These are phyloP conservation scores for Cladophialophora exuberans DNA, from an alignment of 2,329 filamentous ascomycete species.

Conservation along the genomic window DNA sequence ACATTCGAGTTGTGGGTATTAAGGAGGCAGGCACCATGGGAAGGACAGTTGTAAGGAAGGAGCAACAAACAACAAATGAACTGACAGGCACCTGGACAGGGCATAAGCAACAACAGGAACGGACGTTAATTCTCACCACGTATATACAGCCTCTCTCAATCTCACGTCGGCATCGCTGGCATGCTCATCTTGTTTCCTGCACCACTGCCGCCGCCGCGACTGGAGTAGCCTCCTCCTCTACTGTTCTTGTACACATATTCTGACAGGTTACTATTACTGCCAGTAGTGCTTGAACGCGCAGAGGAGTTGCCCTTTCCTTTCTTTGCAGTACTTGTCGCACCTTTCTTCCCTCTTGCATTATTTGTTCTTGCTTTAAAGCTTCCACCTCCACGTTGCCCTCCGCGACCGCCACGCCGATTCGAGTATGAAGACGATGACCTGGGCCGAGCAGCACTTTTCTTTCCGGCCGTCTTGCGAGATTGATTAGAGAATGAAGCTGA, in stretches of 20 bases:
- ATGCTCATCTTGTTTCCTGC: constrained; percentile 39
- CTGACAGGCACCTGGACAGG: too few species aligned
- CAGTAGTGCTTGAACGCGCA: constrained; percentile 19
- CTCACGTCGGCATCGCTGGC: constrained; percentile 46
- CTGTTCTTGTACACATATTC: constrained; percentile 16
- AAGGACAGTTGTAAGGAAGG: neutral
- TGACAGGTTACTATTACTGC: constrained; percentile 9
- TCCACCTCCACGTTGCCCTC: constrained; percentile 14
- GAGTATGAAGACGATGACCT: constrained; percentile 8
- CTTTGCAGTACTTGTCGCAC: constrained; percentile 7
- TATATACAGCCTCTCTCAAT: too few species aligned
- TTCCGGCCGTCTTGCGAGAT: constrained; percentile 1
- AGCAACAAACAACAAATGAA: neutral
- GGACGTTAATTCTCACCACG: too few species aligned
- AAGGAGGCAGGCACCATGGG: neutral
- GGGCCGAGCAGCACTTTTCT: constrained; percentile 8
- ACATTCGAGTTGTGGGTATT: too few species aligned
- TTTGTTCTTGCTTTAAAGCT: constrained; percentile 13
- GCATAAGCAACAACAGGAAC: too few species aligned
- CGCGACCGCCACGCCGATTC: constrained; percentile 5
- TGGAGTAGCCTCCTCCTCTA: constrained; percentile 7
- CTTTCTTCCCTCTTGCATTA: constrained; percentile 6
- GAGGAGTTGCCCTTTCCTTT: constrained; percentile 22
- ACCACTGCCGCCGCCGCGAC: constrained; percentile 9
- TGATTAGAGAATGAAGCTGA: constrained; percentile 25